A percentile compares a stretch with the other conserved stretches of the same genome.
Conservation (phyloP, 1,284 basidiomycete genomes). For the Irpex lacteus region DNA sequence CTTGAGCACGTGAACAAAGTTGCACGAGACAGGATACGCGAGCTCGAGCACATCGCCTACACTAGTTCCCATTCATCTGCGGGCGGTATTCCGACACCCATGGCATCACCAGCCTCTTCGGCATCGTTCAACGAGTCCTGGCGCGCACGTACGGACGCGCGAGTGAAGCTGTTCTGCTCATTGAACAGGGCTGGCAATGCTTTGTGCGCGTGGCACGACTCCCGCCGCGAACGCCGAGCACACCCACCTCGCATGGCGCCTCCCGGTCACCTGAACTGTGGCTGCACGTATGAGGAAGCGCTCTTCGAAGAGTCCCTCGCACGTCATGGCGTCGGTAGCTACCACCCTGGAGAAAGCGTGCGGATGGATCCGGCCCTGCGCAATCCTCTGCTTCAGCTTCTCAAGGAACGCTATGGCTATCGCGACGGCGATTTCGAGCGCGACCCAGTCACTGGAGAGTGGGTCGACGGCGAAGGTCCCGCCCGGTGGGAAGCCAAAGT, state of each 20-base stretch:
- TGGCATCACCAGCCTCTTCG: slow-evolving; percentile 40
- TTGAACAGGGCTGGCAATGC: slow-evolving; percentile 82
- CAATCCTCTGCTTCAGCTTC: slow-evolving; percentile 69
- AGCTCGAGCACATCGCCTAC: slow-evolving; percentile 34
- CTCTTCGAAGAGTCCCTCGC: slow-evolving; percentile 81
- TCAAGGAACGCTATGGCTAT: slow-evolving; percentile 73
- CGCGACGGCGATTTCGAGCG: slow-evolving; percentile 81
- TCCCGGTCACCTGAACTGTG: slow-evolving; percentile 73
- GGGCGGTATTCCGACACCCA: slow-evolving; percentile 32
- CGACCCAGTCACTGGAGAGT: slow-evolving; percentile 55
- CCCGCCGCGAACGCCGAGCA: slow-evolving; percentile 71
- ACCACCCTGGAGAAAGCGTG: slow-evolving; percentile 77
- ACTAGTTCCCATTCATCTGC: slow-evolving; percentile 18
- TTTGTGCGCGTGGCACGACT: slow-evolving; percentile 84
- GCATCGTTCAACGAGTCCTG: slow-evolving; percentile 57
- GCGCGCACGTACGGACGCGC: slow-evolving; percentile 67
- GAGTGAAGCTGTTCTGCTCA: slow-evolving; percentile 70
- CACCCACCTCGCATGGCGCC: slow-evolving; percentile 81
- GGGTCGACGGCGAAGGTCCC: slow-evolving; percentile 63
- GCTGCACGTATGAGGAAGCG: slow-evolving; percentile 77
- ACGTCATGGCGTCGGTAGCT: slow-evolving; percentile 74
- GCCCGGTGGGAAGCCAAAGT: slow-evolving; percentile 59
- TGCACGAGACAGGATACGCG: neutral
- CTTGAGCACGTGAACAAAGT: slow-evolving; percentile 41
- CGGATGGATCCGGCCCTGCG: slow-evolving; percentile 83